Conservation (phyloP, 164 flowering plant species). For the Vitis vinifera region DNA sequence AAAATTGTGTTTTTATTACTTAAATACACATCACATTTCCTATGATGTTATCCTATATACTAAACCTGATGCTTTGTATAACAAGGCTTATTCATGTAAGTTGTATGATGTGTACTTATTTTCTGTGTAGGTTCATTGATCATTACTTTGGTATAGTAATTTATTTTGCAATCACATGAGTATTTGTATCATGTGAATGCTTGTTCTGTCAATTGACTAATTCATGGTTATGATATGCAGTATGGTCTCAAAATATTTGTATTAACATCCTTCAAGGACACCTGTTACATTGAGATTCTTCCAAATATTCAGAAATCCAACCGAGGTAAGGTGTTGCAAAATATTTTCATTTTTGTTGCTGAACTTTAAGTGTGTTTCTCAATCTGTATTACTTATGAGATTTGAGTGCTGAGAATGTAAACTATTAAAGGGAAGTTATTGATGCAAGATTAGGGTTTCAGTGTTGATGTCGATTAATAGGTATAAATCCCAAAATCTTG, state of each 20-base stretch:
- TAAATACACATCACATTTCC: too few relatives aligned
- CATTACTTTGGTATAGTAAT: not conserved
- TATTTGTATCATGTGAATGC: not conserved
- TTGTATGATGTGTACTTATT: not conserved
- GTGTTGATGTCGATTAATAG: not conserved
- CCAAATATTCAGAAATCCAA: constrained; percentile 37
- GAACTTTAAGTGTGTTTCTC: not conserved
- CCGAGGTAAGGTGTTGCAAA: constrained; percentile 22
- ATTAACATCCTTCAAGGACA: constrained; percentile 52
- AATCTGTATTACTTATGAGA: not conserved
- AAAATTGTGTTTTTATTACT: too few relatives aligned
- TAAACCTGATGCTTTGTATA: not conserved
- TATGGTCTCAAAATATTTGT: constrained; percentile 49
- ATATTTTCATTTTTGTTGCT: not conserved
- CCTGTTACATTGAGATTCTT: constrained; percentile 52
- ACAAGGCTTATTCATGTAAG: not conserved
- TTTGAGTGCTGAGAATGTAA: not conserved
- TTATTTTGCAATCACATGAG: not conserved
- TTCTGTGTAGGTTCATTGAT: not conserved
- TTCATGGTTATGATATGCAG: constrained; percentile 25
- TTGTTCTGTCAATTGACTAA: not conserved
- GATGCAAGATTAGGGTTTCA: not conserved
- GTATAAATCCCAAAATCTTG: not conserved
- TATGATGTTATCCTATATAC: not conserved
- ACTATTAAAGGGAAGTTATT: constrained; percentile 1